A percentile compares a stretch with the other conserved stretches of the same genome.
Conservation (phyloP, 2,329 filamentous ascomycete genomes). For the Parafenestella ontariensis region DNA sequence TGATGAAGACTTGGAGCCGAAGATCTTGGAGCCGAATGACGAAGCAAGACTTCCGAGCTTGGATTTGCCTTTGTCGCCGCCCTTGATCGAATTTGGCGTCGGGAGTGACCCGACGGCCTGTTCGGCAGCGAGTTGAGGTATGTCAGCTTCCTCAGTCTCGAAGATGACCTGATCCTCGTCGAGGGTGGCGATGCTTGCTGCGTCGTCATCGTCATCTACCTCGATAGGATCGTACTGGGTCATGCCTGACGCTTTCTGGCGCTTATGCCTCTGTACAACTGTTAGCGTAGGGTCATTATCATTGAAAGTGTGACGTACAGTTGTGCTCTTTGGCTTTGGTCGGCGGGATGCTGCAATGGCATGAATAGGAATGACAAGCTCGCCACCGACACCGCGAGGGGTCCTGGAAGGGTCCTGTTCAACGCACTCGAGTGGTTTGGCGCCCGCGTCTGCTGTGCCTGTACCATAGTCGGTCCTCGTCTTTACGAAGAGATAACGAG, state of each 20-base stretch:
- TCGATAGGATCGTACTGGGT: constrained; percentile 48
- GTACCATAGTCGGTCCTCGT: constrained; percentile 6
- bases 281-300: constrained; percentile 10
- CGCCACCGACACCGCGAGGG: constrained; percentile 50
- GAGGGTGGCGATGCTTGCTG: constrained; percentile 57
- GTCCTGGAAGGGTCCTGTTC: constrained; percentile 52
- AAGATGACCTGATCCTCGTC: constrained; percentile 57
- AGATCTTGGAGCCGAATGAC: constrained; percentile 24
- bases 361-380: constrained; percentile 61
- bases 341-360: constrained; percentile 57
- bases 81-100: constrained; percentile 34
- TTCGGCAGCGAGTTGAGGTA: no score
- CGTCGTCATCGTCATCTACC: constrained; percentile 49
- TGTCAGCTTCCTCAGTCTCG: constrained; percentile 25
- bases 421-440: constrained; percentile 34
- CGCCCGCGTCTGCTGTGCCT: constrained; percentile 10
- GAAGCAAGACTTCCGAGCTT: constrained; percentile 31
- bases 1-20: constrained; percentile 25
- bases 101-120: constrained; percentile 21
- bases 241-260: constrained; percentile 37
- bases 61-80: constrained; percentile 36
- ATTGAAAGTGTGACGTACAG: constrained; percentile 7
- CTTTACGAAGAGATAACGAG: constrained; percentile 78
- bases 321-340: constrained; percentile 26
- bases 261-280: constrained; percentile 27